Evolutionary conservation across 495 filamentous ascomycete genomes (phyloP), one percentile per base, ranked within the genome.

Genomic region (Astrocystis sublimbata): DNA sequence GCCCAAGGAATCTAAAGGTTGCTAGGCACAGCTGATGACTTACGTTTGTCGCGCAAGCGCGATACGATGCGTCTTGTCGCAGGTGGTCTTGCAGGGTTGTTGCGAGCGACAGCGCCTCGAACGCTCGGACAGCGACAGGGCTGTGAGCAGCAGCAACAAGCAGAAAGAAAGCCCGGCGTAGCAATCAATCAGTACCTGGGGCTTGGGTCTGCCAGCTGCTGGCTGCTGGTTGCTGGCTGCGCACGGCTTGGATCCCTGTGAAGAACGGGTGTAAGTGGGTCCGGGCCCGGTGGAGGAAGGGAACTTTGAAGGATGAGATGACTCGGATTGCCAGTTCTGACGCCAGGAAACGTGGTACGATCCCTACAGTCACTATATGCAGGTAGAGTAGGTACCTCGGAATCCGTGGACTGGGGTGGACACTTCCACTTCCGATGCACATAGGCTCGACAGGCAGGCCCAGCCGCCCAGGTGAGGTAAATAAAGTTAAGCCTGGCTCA

Each of bases 1-100:
- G n/a, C n/a, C n/a, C n/a, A n/a, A n/a, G n/a, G n/a, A n/a, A 60
- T 24, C 42, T 15, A 42, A 60, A 40, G 56, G 50, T 49, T 59
- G 56, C 56, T 42, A n/a, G n/a, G n/a, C n/a, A 41, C 56, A 40
- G 28, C 21, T 49, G 33, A 35, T 6, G 40, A 33, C 33, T 28
- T 17, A n/a, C n/a, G 46, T 31, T 23, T 50, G 47, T 30, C 46
- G 10, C 26, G 46, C 24, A 15, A 6, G 33, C 33, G n/a, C n/a
- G n/a, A n/a, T n/a, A n/a, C 33, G 33, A 13, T 6, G 5, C 26
- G 28, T 3, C 0, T 26, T 6, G 1, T 4, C 4, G 12, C 12
- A 30, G 49, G 4, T 47, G 23, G 4, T 8, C 46, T 13, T 6
- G 33, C 33, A 6, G 33, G 33, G 13, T n/a, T n/a, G n/a, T n/a